Conservation (phyloP, 2,329 filamentous ascomycete genomes). For the Monilinia laxa region DNA sequence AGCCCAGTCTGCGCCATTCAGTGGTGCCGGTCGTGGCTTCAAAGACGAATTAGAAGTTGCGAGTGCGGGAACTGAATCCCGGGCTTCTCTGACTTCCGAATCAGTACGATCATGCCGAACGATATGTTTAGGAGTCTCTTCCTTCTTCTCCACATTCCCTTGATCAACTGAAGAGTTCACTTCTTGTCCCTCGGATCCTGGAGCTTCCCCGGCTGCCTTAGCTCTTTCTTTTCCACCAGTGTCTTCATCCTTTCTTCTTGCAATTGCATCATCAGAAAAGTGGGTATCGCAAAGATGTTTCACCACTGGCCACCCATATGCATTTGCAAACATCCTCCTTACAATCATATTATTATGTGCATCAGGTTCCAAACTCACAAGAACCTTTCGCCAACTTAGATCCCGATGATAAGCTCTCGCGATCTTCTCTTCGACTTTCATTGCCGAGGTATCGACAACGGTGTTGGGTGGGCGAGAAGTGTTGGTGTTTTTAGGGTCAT, state of each 20-base stretch:
- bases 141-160: background rate
- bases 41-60: slow-evolving; percentile 25
- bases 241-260: slow-evolving; percentile 64
- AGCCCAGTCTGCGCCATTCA: background rate
- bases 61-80: slow-evolving; percentile 41
- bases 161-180: slow-evolving; percentile 44
- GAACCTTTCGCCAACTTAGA: slow-evolving; percentile 92
- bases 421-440: slow-evolving; percentile 97
- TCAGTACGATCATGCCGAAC: slow-evolving; percentile 45
- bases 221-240: slow-evolving; percentile 70
- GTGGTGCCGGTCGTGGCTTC: slow-evolving; percentile 11
- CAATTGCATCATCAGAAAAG: slow-evolving; percentile 73
- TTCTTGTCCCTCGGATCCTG: slow-evolving; percentile 65
- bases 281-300: slow-evolving; percentile 94
- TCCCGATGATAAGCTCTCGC: slow-evolving; percentile 91
- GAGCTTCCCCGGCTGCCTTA: slow-evolving; percentile 54
- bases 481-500: slow-evolving; percentile 51
- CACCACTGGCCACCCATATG: slow-evolving; percentile 94
- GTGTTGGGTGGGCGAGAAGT: slow-evolving; percentile 49
- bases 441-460: slow-evolving; percentile 60
- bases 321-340: slow-evolving; percentile 93
- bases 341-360: slow-evolving; percentile 99
- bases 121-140: slow-evolving; percentile 28
- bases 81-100: slow-evolving; percentile 50
- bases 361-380: slow-evolving; percentile 92